phyloP scores from a whole-genome alignment of 1,284 basidiomycete species.

The Ganoderma sinense region DNA sequence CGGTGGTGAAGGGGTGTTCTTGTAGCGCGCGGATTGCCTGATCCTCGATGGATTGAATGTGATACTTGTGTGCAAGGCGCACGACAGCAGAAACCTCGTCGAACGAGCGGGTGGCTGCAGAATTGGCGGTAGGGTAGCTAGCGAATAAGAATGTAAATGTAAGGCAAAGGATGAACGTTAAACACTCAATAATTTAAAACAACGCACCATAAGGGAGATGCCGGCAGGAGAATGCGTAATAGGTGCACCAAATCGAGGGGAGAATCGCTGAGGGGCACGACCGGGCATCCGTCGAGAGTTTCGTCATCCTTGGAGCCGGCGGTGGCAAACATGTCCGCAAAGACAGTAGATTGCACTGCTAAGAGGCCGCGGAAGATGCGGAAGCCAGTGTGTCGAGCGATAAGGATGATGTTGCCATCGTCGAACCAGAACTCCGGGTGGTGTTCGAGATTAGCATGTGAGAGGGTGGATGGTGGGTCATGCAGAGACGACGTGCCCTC shows the following conservation, averaged over 20 bases:
- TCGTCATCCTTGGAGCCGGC: slow-evolving; percentile 18
- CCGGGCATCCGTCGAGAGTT: slow-evolving; percentile 21
- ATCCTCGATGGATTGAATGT: slow-evolving; percentile 10
- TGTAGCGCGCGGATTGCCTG: background rate
- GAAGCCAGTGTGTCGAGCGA: slow-evolving; percentile 16
- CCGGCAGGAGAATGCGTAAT: slow-evolving; percentile 7
- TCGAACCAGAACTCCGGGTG: slow-evolving; percentile 1
- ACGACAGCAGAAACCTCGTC: slow-evolving; percentile 5
- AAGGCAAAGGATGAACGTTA: background rate
- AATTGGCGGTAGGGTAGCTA: background rate
- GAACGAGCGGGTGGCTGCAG: background rate
- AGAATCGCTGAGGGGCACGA: slow-evolving; percentile 25
- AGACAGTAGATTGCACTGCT: slow-evolving; percentile 25
- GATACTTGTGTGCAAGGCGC: slow-evolving; percentile 25
- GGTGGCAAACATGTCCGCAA: slow-evolving; percentile 27
- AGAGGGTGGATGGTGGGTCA: background rate
- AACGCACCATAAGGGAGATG: background rate
- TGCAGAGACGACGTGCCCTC: background rate
- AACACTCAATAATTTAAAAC: background rate
- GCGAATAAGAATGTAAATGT: background rate
- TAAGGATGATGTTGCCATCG: slow-evolving; percentile 7
- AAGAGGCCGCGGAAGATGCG: slow-evolving; percentile 27
- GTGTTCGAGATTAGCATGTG: background rate
- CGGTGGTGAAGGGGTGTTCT: background rate
- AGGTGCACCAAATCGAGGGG: slow-evolving; percentile 12